Evolutionary conservation across 1,284 basidiomycete genomes (phyloP).

Genomic region (Papiliotrema flavescens): DNA sequence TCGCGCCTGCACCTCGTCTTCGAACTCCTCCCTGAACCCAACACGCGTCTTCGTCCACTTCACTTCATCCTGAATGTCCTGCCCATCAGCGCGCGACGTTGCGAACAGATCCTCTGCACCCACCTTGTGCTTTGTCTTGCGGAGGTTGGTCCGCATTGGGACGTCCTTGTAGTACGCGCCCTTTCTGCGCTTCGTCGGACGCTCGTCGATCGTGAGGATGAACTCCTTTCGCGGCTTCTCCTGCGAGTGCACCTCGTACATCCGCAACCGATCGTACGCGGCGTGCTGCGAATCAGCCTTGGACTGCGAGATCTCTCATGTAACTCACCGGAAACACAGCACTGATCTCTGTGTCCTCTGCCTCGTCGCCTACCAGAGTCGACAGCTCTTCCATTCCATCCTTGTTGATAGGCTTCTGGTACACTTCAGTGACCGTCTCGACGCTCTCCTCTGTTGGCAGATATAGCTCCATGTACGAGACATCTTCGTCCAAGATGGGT

Average conservation of each 20-base stretch:
- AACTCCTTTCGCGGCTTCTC: slow-evolving; percentile 61
- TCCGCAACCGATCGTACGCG: slow-evolving; percentile 37
- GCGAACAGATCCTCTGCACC: slow-evolving; percentile 28
- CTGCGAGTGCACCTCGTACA: slow-evolving; percentile 42
- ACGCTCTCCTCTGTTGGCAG: slow-evolving; percentile 72
- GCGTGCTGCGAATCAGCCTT: slow-evolving; percentile 20
- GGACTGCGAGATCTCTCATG: background rate
- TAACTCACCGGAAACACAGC: slow-evolving; percentile 28
- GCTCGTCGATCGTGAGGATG: slow-evolving; percentile 65
- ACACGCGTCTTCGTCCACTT: slow-evolving; percentile 40
- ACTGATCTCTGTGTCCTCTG: slow-evolving; percentile 22
- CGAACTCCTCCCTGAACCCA: slow-evolving; percentile 27
- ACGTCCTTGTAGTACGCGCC: slow-evolving; percentile 86
- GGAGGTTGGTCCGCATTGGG: slow-evolving; percentile 75
- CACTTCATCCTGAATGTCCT: slow-evolving; percentile 9
- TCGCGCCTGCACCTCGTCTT: slow-evolving; percentile 18
- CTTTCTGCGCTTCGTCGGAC: slow-evolving; percentile 52
- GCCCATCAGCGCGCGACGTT: background rate
- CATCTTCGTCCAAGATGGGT: slow-evolving; percentile 73
- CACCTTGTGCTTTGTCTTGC: slow-evolving; percentile 77
- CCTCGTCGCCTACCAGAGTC: slow-evolving; percentile 19
- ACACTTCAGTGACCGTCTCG: slow-evolving; percentile 17
- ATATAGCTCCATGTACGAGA: slow-evolving; percentile 85
- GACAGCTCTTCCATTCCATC: slow-evolving; percentile 19
- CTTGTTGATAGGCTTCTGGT: slow-evolving; percentile 18